A percentile compares a stretch with the other conserved stretches of the same genome.
These are phyloP conservation scores for Tulasnella sp. DNA, from an alignment of 768 basidiomycete genomes.

Conservation along the genomic window DNA sequence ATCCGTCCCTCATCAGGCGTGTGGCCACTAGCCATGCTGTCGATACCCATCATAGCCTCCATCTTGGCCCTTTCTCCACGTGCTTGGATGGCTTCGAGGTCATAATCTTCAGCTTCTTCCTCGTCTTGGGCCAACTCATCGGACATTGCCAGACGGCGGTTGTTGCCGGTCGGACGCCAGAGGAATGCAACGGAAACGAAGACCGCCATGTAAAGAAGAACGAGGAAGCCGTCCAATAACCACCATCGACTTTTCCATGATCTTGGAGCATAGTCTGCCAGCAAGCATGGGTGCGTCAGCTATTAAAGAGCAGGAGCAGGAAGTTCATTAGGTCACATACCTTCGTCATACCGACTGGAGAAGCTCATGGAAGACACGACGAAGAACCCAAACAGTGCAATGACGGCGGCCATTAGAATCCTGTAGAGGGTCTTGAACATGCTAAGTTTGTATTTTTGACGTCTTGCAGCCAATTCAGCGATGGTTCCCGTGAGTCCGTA, in stretches of 20 bases:
- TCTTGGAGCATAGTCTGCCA: slow-evolving; percentile 83
- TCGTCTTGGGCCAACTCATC: slow-evolving; percentile 96
- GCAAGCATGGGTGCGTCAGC: neutral
- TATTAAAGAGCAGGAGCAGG: neutral
- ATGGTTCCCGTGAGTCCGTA: slow-evolving; percentile 94
- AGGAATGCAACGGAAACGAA: slow-evolving; percentile 84
- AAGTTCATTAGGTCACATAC: slow-evolving; percentile 47
- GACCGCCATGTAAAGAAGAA: slow-evolving; percentile 80
- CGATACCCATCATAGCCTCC: slow-evolving; percentile 51
- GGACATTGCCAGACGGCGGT: slow-evolving; percentile 91
- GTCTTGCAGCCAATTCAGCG: slow-evolving; percentile 77
- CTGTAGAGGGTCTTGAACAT: slow-evolving; percentile 90
- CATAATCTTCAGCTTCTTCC: slow-evolving; percentile 91
- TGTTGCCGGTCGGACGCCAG: slow-evolving; percentile 91
- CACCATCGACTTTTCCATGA: slow-evolving; percentile 94
- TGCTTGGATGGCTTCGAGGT: slow-evolving; percentile 72
- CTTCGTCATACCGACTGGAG: slow-evolving; percentile 88
- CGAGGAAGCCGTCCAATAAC: slow-evolving; percentile 93
- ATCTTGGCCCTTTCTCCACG: slow-evolving; percentile 48
- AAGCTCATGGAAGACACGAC: slow-evolving; percentile 90
- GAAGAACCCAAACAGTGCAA: slow-evolving; percentile 87
- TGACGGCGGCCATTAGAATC: slow-evolving; percentile 78
- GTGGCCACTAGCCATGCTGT: slow-evolving; percentile 67
- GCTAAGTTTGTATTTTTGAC: slow-evolving; percentile 79
- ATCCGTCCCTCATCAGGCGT: slow-evolving; percentile 66